These are phyloP conservation scores for Lophium mytilinum DNA, from an alignment of 495 filamentous ascomycete genomes.

Conservation along the genomic window DNA sequence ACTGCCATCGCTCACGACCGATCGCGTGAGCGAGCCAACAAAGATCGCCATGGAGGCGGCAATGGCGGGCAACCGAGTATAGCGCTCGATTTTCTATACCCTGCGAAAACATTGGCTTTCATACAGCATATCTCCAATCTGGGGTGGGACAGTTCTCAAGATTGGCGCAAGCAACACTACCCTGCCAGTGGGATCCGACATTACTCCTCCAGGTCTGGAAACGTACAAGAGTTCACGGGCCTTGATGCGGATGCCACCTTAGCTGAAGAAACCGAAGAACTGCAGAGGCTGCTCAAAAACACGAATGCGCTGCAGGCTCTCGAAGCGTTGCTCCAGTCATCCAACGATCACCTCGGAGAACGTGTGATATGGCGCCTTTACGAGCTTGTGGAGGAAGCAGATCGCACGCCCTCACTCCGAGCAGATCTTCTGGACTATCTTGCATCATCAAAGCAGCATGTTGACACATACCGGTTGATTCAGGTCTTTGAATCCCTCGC, in stretches of 20 bases:
- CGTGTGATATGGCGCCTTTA: slow-evolving; percentile 16
- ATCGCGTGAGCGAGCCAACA: neutral
- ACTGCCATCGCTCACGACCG: neutral
- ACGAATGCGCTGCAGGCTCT: slow-evolving; percentile 11
- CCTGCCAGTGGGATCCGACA: slow-evolving; percentile 2
- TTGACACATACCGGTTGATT: slow-evolving; percentile 10
- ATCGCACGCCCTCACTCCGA: slow-evolving; percentile 8
- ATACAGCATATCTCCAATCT: slow-evolving; percentile 11
- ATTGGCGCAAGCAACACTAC: slow-evolving; percentile 1
- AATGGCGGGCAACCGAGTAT: neutral
- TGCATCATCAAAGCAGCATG: neutral
- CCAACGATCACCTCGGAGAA: slow-evolving; percentile 1
- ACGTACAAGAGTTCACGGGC: neutral
- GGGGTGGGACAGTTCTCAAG: neutral
- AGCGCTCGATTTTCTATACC: slow-evolving; percentile 24
- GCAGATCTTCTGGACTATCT: slow-evolving; percentile 30
- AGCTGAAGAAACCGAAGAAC: slow-evolving; percentile 1
- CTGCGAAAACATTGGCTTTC: slow-evolving; percentile 22
- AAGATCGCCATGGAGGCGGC: neutral
- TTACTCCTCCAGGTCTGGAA: slow-evolving; percentile 4
- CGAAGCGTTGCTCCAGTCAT: neutral
- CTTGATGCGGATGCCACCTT: neutral
- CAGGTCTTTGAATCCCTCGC: slow-evolving; percentile 15
- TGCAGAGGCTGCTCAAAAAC: slow-evolving; percentile 2
- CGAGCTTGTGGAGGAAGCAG: slow-evolving; percentile 10